These are phyloP conservation scores for Lasiodiplodia citricola DNA, from an alignment of 2,329 filamentous ascomycete genomes.

Conservation along the genomic window DNA sequence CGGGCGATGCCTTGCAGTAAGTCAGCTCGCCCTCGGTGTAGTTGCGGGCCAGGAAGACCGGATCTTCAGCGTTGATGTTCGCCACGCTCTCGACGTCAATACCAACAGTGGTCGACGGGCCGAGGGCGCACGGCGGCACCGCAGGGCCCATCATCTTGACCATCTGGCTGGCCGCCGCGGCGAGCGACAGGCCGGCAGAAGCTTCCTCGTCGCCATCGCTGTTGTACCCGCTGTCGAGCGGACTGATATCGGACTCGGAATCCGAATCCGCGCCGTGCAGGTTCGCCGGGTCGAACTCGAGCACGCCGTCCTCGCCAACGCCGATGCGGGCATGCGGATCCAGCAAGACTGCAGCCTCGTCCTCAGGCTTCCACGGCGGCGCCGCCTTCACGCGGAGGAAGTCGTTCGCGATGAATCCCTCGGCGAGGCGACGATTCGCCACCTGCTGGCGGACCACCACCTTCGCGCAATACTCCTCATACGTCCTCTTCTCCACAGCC, in stretches of 20 bases:
- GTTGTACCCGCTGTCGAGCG: slow-evolving; percentile 9
- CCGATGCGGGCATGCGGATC: slow-evolving; percentile 1
- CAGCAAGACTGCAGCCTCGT: slow-evolving; percentile 2
- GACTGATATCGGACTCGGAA: background rate
- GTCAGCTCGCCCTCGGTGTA: slow-evolving; percentile 23
- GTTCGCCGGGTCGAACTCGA: background rate
- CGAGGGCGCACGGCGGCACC: background rate
- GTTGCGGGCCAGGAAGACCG: slow-evolving; percentile 27
- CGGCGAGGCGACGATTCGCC: background rate
- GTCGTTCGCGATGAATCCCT: slow-evolving; percentile 4
- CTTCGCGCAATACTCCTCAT: background rate
- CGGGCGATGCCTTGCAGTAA: background rate
- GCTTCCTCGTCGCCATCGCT: background rate
- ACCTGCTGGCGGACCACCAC: background rate
- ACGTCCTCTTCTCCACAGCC: background rate
- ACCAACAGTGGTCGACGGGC: background rate
- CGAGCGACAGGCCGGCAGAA: background rate
- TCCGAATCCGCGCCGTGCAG: background rate
- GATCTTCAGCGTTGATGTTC: background rate
- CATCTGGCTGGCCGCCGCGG: background rate
- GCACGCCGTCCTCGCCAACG: background rate
- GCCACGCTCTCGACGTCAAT: slow-evolving; percentile 5
- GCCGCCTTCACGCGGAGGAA: background rate
- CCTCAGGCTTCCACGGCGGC: slow-evolving; percentile 3
- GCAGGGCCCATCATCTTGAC: background rate